Percentiles rank a stretch among this genome's conserved stretches.
phyloP scores from a whole-genome alignment of 345 rosid genomes.

The Pelargonium nanum region DNA sequence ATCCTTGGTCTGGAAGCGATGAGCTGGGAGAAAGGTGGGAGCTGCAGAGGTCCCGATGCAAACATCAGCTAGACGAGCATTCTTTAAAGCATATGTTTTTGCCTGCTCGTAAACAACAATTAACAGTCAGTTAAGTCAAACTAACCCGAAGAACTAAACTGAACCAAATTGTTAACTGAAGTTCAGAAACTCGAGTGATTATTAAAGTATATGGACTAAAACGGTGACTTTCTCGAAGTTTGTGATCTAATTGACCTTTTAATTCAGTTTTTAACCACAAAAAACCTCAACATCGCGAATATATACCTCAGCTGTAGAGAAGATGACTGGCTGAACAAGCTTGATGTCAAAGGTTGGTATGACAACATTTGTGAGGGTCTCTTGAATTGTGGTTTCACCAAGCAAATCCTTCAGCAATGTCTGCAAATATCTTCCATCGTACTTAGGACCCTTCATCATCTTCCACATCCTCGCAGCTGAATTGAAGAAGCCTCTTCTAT shows the following conservation, averaged over 20 bases:
- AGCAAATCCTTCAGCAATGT: neutral
- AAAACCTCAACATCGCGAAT: no score
- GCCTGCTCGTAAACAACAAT: no score
- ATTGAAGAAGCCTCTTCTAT: neutral
- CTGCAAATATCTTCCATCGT: neutral
- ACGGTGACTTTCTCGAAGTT: no score
- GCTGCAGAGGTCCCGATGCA: slow-evolving; percentile 56
- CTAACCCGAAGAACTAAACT: no score
- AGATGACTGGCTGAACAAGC: slow-evolving; percentile 4
- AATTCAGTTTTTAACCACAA: no score
- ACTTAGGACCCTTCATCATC: neutral
- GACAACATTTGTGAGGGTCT: slow-evolving; percentile 3
- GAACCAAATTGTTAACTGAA: no score
- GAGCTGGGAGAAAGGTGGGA: slow-evolving; percentile 47
- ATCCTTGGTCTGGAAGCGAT: slow-evolving; percentile 26
- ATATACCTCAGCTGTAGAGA: slow-evolving; percentile 5
- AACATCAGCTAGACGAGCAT: slow-evolving; percentile 24
- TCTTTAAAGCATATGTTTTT: neutral
- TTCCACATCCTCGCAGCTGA: neutral
- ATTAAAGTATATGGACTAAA: no score
- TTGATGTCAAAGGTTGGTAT: slow-evolving; percentile 3
- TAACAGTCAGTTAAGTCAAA: no score
- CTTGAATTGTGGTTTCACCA: neutral
- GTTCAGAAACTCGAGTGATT: no score
- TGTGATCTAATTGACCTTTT: no score